phyloP scores from a whole-genome alignment of 1,284 basidiomycete species.

The Puccinia coronata region DNA sequence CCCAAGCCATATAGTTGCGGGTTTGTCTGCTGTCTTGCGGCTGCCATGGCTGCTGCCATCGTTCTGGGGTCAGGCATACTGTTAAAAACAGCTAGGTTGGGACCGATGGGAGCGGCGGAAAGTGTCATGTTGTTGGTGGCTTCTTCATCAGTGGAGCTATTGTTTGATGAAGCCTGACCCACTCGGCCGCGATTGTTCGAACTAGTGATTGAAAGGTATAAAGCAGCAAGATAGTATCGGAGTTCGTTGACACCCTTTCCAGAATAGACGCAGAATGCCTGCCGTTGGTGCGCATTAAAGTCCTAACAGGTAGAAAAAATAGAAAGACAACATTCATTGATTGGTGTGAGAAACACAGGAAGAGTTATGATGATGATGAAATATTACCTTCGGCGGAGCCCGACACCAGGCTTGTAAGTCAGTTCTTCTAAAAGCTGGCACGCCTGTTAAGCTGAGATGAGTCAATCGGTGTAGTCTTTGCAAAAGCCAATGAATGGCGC shows the following conservation, averaged over 20 bases:
- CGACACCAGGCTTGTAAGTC: conserved; percentile 90
- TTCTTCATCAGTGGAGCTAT: conserved; percentile 9
- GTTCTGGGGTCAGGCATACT: conserved; percentile 39
- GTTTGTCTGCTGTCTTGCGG: conserved; percentile 44
- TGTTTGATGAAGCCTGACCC: conserved; percentile 11
- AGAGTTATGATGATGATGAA: neutral
- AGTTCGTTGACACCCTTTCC: conserved; percentile 84
- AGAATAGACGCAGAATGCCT: conserved; percentile 96
- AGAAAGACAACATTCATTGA: neutral
- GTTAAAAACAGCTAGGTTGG: conserved; percentile 45
- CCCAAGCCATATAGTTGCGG: conserved; percentile 28
- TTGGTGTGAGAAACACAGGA: conserved; percentile 6
- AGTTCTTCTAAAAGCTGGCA: conserved; percentile 80
- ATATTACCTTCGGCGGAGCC: conserved; percentile 75
- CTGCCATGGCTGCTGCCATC: conserved; percentile 45
- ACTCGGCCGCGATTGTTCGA: neutral
- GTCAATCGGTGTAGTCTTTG: conserved; percentile 83
- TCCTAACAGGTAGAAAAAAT: too few relatives aligned
- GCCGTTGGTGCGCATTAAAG: conserved; percentile 85
- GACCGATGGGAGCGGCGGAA: conserved; percentile 30
- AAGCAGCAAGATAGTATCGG: conserved; percentile 67
- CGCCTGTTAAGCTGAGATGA: conserved; percentile 94
- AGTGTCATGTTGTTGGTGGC: conserved; percentile 9
- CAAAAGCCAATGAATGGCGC: conserved; percentile 85
- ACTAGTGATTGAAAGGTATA: conserved; percentile 41